Conservation (phyloP, 495 filamentous ascomycete species). For the Penicillium maclennaniae region DNA sequence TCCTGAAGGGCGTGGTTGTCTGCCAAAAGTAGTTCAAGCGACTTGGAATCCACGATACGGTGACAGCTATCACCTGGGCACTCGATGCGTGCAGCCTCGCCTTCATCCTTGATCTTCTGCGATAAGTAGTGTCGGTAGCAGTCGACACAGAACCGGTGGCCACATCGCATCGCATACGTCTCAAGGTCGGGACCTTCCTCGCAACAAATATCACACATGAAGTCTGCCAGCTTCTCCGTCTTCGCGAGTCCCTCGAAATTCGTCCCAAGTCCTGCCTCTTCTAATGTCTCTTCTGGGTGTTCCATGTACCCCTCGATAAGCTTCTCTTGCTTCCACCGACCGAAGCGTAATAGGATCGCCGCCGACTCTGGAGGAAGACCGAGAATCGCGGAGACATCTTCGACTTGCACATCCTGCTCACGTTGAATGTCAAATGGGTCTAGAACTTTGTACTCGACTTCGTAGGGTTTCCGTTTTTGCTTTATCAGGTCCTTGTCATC, state of each 20-base stretch:
- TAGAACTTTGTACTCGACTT: slow-evolving; percentile 79
- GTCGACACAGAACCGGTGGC: slow-evolving; percentile 89
- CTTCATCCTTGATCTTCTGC: slow-evolving; percentile 91
- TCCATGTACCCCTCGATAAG: slow-evolving; percentile 97
- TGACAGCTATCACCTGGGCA: slow-evolving; percentile 86
- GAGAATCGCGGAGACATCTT: slow-evolving; percentile 84
- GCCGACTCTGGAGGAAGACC: slow-evolving; percentile 80
- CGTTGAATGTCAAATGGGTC: slow-evolving; percentile 73
- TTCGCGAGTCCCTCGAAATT: slow-evolving; percentile 58
- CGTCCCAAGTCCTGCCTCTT: slow-evolving; percentile 76
- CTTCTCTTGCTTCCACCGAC: slow-evolving; percentile 92
- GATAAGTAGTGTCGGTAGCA: slow-evolving; percentile 88
- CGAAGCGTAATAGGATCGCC: slow-evolving; percentile 82
- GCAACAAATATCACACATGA: slow-evolving; percentile 93
- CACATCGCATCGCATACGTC: slow-evolving; percentile 93
- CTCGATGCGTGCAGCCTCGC: slow-evolving; percentile 90
- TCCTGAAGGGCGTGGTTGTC: slow-evolving; percentile 56
- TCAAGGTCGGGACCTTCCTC: slow-evolving; percentile 77
- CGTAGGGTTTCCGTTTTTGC: slow-evolving; percentile 69
- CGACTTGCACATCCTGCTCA: slow-evolving; percentile 78
- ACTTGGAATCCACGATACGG: slow-evolving; percentile 86
- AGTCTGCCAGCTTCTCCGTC: slow-evolving; percentile 67
- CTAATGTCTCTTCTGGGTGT: slow-evolving; percentile 66
- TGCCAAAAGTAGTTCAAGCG: slow-evolving; percentile 77
- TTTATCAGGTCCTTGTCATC: slow-evolving; percentile 72